Evolutionary conservation across 1,139 yeast species (phyloP), one percentile per base, ranked within the genome.

Genomic region (Arxiozyma slooffiae): DNA sequence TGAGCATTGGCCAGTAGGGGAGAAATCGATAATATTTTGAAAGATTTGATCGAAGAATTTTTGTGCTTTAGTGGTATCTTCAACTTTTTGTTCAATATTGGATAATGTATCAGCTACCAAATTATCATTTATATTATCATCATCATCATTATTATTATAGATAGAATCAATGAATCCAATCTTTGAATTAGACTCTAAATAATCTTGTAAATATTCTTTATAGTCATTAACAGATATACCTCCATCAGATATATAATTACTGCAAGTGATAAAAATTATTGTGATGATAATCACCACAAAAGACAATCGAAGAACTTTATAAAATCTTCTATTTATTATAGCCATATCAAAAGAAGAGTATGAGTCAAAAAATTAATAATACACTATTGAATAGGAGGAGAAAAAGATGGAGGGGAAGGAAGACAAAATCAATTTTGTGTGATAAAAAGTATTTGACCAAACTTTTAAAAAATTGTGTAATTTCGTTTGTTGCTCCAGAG

Each of bases 31-130:
- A 34, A 64, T 44, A 48, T 52, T 49, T 42, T 60, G 53, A 49
- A 64, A 64, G 11, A 64, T 61, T 38, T 56, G 55, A 20, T 52
- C 51, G 49, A 58, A 64, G 46, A 64, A 64, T n/a, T 49, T 44
- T 42, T 57, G 55, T 53, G 63, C 20, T 22, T 48, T 44, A 30
- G 26, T 37, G 17, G 7, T 21, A 14, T 48, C 44, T 23, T 17
- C 37, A 7, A 20, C 38, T 16, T 43, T 44, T 7, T n/a, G n/a
- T n/a, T 41, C 38, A 3, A 40, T 38, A 26, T 38, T 39, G 2
- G 38, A 41, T 34, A 47, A 34, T 37, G 22, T n/a, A 20, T 30
- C 44, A 21, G 40, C 38, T 4, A 38, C 38, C 20, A 24, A 34
- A 14, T 40, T 36, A 38, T 34, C 47, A 30, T 7, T 38, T 20